Evolutionary conservation across 768 basidiomycete genomes (phyloP).

Genomic region (Suillus subaureus): DNA sequence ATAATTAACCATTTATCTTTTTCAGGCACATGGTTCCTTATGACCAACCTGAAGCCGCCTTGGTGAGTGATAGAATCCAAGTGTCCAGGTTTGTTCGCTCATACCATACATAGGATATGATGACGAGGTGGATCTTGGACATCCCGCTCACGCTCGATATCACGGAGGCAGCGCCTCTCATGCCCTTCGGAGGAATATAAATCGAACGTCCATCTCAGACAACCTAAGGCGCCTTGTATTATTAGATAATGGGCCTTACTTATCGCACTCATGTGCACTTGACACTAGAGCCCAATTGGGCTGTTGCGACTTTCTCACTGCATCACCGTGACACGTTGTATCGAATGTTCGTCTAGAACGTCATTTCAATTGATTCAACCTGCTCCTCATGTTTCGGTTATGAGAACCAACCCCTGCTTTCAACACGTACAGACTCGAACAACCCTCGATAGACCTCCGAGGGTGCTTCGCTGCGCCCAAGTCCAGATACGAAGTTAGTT

Average conservation of each 20-base stretch:
- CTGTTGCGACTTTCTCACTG: not conserved
- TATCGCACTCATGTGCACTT: not conserved
- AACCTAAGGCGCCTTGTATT: not conserved
- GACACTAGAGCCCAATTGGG: not conserved
- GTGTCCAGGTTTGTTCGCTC: conserved; percentile 1
- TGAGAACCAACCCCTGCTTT: conserved; percentile 1
- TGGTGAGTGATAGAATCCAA: conserved; percentile 46
- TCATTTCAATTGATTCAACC: not conserved
- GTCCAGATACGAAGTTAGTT: not conserved
- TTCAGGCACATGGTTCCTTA: conserved; percentile 85
- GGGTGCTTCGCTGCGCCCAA: not conserved
- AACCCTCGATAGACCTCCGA: not conserved
- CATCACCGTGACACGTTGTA: not conserved
- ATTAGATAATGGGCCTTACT: conserved; percentile 2
- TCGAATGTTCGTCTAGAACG: not conserved
- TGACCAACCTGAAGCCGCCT: conserved; percentile 86
- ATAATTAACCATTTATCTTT: conserved; percentile 11
- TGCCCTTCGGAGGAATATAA: not conserved
- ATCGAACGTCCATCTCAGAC: too few species aligned
- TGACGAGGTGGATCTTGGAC: conserved; percentile 60
- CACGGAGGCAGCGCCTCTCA: not conserved
- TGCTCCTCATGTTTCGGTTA: not conserved
- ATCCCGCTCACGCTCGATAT: conserved; percentile 41
- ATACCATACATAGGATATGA: conserved; percentile 48
- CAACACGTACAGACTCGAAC: not conserved